A percentile compares a stretch with the other conserved stretches of the same genome.
These are phyloP conservation scores for Erythrophleum ivorense DNA, from an alignment of 331 rosid genomes.

Conservation along the genomic window DNA sequence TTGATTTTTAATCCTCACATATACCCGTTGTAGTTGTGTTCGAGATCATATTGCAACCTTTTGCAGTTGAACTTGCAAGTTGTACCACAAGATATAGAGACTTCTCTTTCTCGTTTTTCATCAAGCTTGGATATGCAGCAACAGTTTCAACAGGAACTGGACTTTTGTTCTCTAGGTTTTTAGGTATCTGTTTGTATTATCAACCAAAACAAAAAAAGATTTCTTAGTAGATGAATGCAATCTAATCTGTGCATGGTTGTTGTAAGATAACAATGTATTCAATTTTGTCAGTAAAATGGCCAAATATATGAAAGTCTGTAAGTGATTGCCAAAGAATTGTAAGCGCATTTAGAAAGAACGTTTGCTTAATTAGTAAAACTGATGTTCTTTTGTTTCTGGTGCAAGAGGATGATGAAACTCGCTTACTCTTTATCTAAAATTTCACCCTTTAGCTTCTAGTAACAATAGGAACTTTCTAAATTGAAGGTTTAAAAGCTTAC, in stretches of 20 bases:
- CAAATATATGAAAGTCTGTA: neutral
- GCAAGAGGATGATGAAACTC: neutral
- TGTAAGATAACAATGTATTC: neutral
- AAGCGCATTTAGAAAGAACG: neutral
- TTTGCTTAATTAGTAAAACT: neutral
- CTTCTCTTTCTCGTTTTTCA: no score
- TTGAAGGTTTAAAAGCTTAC: neutral
- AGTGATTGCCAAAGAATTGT: neutral
- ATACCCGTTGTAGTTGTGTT: no score
- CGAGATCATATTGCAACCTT: no score
- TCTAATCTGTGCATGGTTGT: neutral
- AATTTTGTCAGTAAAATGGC: neutral
- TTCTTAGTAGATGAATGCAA: neutral
- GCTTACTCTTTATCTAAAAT: neutral
- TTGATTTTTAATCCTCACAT: no score
- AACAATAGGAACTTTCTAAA: neutral
- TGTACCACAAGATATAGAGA: no score
- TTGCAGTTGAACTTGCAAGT: no score
- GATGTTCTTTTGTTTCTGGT: neutral
- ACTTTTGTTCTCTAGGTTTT: no score
- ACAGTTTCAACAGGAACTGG: no score
- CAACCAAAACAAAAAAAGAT: no score
- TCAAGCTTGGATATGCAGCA: no score
- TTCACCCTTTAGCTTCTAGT: neutral
- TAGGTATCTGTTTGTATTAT: no score